Evolutionary conservation across 1,139 yeast species (phyloP).

Genomic region (Protomyces inouyei): DNA sequence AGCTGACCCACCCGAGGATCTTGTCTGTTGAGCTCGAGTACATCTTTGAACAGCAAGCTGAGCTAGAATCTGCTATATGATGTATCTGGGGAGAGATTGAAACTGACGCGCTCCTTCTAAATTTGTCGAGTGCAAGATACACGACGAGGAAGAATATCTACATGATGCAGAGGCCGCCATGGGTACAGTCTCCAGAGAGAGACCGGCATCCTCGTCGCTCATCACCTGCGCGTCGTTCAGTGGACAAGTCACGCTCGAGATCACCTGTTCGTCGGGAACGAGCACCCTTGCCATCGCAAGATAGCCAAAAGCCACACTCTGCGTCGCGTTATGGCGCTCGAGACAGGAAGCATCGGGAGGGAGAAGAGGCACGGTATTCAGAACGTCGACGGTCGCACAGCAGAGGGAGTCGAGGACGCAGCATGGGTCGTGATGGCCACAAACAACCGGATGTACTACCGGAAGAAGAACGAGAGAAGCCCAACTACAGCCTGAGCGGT

Average conservation of each 20-base stretch:
- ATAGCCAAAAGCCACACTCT: not conserved
- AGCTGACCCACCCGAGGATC: constrained; percentile 8
- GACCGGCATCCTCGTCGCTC: not conserved
- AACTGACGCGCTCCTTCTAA: no score
- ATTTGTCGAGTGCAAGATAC: no score
- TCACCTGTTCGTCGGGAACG: not conserved
- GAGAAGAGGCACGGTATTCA: not conserved
- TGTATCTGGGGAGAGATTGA: no score
- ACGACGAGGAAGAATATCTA: no score
- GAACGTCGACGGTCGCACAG: not conserved
- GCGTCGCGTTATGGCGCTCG: not conserved
- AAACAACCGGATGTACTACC: not conserved
- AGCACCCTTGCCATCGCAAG: not conserved
- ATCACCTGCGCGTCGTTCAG: not conserved
- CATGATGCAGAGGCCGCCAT: not conserved
- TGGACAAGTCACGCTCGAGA: not conserved
- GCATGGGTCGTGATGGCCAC: not conserved
- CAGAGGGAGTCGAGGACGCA: no score
- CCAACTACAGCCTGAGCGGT: constrained; percentile 48
- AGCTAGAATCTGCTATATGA: no score
- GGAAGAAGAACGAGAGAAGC: constrained; percentile 35
- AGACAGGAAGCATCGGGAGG: not conserved
- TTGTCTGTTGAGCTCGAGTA: not conserved
- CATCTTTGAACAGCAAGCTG: not conserved
- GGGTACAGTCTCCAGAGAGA: not conserved